Evolutionary conservation across 768 basidiomycete genomes (phyloP).

Genomic region (Brasilioporus rufonigricans): DNA sequence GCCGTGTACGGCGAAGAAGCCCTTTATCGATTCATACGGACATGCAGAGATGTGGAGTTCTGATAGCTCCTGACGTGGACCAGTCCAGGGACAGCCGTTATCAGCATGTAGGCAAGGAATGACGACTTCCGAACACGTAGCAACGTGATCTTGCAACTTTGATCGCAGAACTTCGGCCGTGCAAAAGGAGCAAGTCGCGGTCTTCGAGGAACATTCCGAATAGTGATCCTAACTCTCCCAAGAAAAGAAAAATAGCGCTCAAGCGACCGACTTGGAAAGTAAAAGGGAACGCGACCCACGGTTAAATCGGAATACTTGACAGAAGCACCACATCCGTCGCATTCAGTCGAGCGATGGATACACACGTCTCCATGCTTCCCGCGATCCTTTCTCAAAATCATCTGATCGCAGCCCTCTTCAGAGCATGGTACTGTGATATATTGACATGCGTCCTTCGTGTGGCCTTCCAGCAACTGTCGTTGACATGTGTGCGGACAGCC

Average conservation of each 20-base stretch:
- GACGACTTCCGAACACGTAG: conserved; percentile 37
- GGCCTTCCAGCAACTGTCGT: conserved; percentile 60
- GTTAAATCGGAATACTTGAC: conserved; percentile 36
- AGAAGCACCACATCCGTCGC: conserved; percentile 38
- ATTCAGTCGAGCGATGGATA: conserved; percentile 34
- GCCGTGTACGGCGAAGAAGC: conserved; percentile 49
- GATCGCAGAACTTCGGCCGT: conserved; percentile 34
- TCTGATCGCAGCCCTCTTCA: conserved; percentile 43
- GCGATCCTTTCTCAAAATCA: conserved; percentile 45
- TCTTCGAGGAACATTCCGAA: conserved; percentile 37
- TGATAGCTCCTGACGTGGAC: conserved; percentile 37
- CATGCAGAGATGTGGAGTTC: conserved; percentile 43
- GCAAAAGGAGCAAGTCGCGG: conserved; percentile 42
- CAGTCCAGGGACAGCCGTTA: conserved; percentile 56
- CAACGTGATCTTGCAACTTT: conserved; percentile 33
- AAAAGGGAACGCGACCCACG: conserved; percentile 29
- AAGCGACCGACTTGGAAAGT: background rate
- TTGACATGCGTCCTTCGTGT: conserved; percentile 60
- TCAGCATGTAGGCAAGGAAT: conserved; percentile 45
- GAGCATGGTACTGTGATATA: conserved; percentile 55
- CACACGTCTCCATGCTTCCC: conserved; percentile 43
- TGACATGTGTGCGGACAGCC: conserved; percentile 68
- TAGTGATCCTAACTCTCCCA: conserved; percentile 36
- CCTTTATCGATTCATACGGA: conserved; percentile 60
- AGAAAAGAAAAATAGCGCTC: background rate